phyloP scores from a whole-genome alignment of 1,284 basidiomycete species.

The Ustilago trichophora region DNA sequence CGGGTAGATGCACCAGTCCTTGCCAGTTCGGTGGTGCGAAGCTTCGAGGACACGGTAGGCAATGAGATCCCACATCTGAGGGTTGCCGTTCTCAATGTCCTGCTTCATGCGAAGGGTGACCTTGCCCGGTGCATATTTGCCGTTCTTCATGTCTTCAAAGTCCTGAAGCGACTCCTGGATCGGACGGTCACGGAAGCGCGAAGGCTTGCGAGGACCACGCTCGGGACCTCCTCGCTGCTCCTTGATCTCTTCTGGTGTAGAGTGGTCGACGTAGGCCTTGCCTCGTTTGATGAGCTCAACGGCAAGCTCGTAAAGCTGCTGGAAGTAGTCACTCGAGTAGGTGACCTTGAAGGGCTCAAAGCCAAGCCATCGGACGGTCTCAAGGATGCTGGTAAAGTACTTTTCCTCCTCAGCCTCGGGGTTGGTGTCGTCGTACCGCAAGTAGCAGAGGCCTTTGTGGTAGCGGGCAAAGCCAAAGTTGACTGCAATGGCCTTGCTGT shows the following conservation, averaged over 20 bases:
- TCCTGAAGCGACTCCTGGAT: conserved; percentile 84
- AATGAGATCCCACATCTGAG: conserved; percentile 99
- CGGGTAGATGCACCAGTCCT: conserved; percentile 86
- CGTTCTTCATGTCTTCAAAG: conserved; percentile 92
- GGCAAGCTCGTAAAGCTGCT: conserved; percentile 85
- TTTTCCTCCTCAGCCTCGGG: conserved; percentile 95
- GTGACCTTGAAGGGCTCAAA: conserved; percentile 99
- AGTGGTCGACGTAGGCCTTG: conserved; percentile 95
- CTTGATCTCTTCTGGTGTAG: conserved; percentile 92
- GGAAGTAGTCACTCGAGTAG: conserved; percentile 98
- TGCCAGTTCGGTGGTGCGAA: conserved; percentile 90
- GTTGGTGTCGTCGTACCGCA: conserved; percentile 98
- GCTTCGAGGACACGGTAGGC: conserved; percentile 92
- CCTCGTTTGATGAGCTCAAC: conserved; percentile 89
- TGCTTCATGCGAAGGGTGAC: conserved; percentile 98
- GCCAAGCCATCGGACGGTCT: conserved; percentile 94
- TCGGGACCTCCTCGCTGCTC: conserved; percentile 83
- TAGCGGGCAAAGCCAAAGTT: conserved; percentile 97
- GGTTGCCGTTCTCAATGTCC: conserved; percentile 85
- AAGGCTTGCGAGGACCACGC: conserved; percentile 84
- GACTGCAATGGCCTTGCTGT: conserved; percentile 98
- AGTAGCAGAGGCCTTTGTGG: conserved; percentile 87
- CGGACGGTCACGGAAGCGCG: conserved; percentile 83
- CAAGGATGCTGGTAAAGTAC: conserved; percentile 96
- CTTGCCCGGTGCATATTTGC: conserved; percentile 87